A percentile compares a stretch with the other conserved stretches of the same genome.
Conservation (phyloP, 75 land plant species). For the Sequoia sempervirens region DNA sequence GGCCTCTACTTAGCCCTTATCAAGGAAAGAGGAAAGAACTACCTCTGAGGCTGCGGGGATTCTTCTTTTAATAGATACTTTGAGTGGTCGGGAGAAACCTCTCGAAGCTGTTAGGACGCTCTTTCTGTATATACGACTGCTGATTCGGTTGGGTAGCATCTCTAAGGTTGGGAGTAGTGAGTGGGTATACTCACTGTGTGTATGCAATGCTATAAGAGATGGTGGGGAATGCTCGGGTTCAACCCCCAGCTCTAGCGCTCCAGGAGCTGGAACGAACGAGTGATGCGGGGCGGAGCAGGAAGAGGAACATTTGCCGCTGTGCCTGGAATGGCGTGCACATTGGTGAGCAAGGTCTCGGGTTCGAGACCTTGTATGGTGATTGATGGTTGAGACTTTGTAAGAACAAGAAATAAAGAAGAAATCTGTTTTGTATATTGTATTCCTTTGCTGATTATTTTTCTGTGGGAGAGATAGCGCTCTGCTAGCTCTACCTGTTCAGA, state of each 20-base stretch:
- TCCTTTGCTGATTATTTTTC: neutral
- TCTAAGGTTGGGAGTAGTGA: neutral
- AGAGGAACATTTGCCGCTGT: neutral
- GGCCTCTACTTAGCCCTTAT: too few relatives aligned
- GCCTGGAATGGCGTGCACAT: constrained; percentile 7
- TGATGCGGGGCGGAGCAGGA: neutral
- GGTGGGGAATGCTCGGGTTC: neutral
- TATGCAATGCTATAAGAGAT: neutral
- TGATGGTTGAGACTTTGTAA: neutral
- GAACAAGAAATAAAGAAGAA: neutral
- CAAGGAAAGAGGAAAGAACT: too few relatives aligned
- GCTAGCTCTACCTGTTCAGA: neutral
- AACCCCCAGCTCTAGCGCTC: neutral
- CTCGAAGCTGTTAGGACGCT: too few relatives aligned
- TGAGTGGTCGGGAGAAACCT: too few relatives aligned
- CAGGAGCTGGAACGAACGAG: neutral
- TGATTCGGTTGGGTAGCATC: too few relatives aligned
- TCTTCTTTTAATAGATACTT: too few relatives aligned
- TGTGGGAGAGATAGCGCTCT: neutral
- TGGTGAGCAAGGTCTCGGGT: constrained; percentile 5
- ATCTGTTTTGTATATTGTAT: neutral
- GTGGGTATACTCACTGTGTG: neutral
- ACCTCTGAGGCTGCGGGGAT: too few relatives aligned
- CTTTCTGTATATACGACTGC: too few relatives aligned
- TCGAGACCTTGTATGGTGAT: neutral